Evolutionary conservation across 2,329 filamentous ascomycete genomes (phyloP).

Genomic region (Alternaria sp.): DNA sequence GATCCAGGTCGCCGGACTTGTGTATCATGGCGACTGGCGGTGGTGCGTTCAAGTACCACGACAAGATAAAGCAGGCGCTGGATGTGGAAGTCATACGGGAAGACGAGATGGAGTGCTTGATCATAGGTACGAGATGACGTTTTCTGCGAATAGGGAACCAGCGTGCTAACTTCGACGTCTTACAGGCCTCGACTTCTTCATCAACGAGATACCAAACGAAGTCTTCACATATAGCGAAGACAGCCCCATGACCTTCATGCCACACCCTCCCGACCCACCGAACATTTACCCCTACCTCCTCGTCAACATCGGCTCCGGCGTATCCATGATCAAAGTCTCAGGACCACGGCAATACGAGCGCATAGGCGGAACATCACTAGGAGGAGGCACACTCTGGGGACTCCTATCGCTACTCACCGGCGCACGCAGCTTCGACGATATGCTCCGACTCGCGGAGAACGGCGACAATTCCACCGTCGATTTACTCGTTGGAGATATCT

Average conservation of each 20-base stretch:
- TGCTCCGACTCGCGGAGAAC: constrained; percentile 87
- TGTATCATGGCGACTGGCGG: constrained; percentile 96
- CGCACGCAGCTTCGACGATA: constrained; percentile 95
- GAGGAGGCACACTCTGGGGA: constrained; percentile 97
- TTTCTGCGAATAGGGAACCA: neutral
- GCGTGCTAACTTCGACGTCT: constrained; percentile 8
- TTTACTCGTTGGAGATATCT: constrained; percentile 97
- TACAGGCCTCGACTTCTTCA: constrained; percentile 94
- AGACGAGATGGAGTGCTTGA: constrained; percentile 98
- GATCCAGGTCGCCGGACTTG: constrained; percentile 72
- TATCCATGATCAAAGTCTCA: constrained; percentile 96
- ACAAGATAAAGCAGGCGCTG: constrained; percentile 81
- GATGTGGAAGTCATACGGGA: constrained; percentile 89
- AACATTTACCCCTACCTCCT: constrained; percentile 92
- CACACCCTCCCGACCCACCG: constrained; percentile 67
- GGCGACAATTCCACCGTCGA: constrained; percentile 95
- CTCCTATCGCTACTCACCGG: constrained; percentile 89
- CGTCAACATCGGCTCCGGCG: constrained; percentile 97
- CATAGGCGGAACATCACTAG: constrained; percentile 92
- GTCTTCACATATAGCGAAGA: constrained; percentile 90
- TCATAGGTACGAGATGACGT: constrained; percentile 71
- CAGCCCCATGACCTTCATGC: constrained; percentile 87
- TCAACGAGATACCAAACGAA: constrained; percentile 94
- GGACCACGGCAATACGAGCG: constrained; percentile 85
- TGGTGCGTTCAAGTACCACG: constrained; percentile 96